These are phyloP conservation scores for Saraca asoca DNA, from an alignment of 331 rosid species.

Conservation along the genomic window DNA sequence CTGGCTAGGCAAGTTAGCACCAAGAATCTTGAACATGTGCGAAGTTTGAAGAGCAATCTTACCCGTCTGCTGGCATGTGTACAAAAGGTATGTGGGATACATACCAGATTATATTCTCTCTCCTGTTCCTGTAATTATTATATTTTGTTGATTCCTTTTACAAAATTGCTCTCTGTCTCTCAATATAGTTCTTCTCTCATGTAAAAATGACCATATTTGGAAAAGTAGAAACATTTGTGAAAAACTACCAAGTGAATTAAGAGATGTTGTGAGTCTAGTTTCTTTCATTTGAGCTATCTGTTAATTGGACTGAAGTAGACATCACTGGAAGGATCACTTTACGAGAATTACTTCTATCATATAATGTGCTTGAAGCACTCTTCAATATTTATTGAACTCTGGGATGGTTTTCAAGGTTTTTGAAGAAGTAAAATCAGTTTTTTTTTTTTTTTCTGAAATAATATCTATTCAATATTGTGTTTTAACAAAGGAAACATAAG, in stretches of 20 bases:
- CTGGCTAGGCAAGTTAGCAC: constrained; percentile 92
- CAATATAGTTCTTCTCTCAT: not conserved
- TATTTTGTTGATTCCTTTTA: not conserved
- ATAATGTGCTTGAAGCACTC: not conserved
- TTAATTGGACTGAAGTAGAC: not conserved
- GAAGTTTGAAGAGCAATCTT: constrained; percentile 76
- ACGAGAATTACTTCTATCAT: not conserved
- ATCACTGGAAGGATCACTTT: not conserved
- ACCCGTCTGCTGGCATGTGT: constrained; percentile 73
- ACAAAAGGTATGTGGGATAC: constrained; percentile 57
- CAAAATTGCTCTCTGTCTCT: not conserved
- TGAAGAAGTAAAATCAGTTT: constrained; percentile 1
- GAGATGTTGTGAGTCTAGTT: not conserved
- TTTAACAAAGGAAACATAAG: not conserved
- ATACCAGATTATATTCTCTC: not conserved
- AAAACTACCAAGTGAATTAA: not conserved
- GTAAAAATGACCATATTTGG: not conserved
- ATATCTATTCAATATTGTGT: constrained; percentile 4
- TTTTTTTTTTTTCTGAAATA: not conserved
- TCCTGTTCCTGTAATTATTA: not conserved
- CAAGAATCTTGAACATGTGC: constrained; percentile 87
- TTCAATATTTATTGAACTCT: constrained; percentile 1
- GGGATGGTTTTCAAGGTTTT: constrained; percentile 17
- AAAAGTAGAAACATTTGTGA: not conserved
- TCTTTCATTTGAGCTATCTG: not conserved